Conservation (phyloP, 1,284 basidiomycete genomes). For the Sporisorium scitamineum region DNA sequence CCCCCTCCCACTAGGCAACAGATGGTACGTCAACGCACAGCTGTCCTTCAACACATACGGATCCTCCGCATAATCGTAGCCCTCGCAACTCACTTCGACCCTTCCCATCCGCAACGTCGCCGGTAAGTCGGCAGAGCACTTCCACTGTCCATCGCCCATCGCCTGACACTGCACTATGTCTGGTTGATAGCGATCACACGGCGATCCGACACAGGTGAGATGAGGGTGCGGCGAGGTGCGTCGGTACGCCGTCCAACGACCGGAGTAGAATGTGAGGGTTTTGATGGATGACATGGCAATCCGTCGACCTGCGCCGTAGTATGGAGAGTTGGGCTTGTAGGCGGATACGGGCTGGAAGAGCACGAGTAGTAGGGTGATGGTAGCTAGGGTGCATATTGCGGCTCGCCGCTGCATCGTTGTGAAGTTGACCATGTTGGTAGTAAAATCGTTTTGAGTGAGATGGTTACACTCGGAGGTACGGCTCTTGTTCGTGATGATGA, state of each 20-base stretch:
- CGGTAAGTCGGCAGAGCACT: constrained; percentile 89
- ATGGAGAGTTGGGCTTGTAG: constrained; percentile 20
- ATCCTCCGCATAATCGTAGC: constrained; percentile 84
- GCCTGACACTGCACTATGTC: constrained; percentile 87
- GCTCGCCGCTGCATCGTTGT: background rate
- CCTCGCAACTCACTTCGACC: constrained; percentile 87
- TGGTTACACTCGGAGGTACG: no score
- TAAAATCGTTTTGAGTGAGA: no score
- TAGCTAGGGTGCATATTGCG: background rate
- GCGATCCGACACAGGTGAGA: constrained; percentile 81
- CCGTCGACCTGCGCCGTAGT: constrained; percentile 41
- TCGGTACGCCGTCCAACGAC: constrained; percentile 76
- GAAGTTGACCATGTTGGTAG: background rate
- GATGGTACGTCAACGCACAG: constrained; percentile 46
- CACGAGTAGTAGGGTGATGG: background rate
- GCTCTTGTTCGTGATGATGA: background rate
- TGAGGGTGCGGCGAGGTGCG: constrained; percentile 80
- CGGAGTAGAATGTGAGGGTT: constrained; percentile 83
- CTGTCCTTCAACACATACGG: constrained; percentile 79
- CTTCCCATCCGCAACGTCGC: constrained; percentile 81
- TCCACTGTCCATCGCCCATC: constrained; percentile 75
- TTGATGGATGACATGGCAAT: constrained; percentile 71
- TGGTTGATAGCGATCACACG: constrained; percentile 81
- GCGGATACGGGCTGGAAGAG: background rate
- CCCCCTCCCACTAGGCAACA: constrained; percentile 36